phyloP scores from a whole-genome alignment of 1,139 yeast genomes.

The Sugiyamaella sp. region DNA sequence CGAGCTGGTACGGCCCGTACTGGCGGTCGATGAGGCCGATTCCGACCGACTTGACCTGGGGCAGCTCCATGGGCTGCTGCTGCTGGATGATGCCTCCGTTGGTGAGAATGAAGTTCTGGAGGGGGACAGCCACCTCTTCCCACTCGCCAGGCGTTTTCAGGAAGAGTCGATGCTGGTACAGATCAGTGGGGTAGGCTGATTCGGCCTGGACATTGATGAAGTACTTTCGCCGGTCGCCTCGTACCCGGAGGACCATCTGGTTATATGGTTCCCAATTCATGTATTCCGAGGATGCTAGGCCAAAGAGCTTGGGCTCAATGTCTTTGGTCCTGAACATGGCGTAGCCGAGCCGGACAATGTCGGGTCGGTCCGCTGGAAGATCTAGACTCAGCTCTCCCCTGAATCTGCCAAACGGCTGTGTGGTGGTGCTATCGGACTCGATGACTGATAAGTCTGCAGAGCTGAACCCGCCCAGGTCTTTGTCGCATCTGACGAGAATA shows the following conservation, averaged over 20 bases:
- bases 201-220: conserved; percentile 81
- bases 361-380: conserved; percentile 70
- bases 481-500: conserved; percentile 66
- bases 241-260: conserved; percentile 67
- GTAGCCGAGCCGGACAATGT: conserved; percentile 73
- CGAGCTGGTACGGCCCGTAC: conserved; percentile 73
- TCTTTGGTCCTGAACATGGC: conserved; percentile 76
- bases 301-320: conserved; percentile 34
- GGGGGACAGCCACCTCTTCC: conserved; percentile 81
- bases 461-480: conserved; percentile 77
- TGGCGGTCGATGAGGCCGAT: conserved; percentile 78
- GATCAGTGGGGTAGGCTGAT: conserved; percentile 74
- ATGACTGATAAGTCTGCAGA: conserved; percentile 56
- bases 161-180: conserved; percentile 80
- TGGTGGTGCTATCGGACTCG: conserved; percentile 34
- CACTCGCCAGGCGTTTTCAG: conserved; percentile 74
- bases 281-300: conserved; percentile 37
- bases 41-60: conserved; percentile 73
- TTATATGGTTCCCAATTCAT: conserved; percentile 68
- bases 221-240: conserved; percentile 75
- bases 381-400: conserved; percentile 74
- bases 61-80: conserved; percentile 63
- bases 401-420: conserved; percentile 55
- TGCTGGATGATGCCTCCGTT: conserved; percentile 83
- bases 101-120: conserved; percentile 78